Evolutionary conservation across 495 filamentous ascomycete species (phyloP), one percentile per base, ranked within the genome.

Genomic region (Rusavskia elegans): DNA sequence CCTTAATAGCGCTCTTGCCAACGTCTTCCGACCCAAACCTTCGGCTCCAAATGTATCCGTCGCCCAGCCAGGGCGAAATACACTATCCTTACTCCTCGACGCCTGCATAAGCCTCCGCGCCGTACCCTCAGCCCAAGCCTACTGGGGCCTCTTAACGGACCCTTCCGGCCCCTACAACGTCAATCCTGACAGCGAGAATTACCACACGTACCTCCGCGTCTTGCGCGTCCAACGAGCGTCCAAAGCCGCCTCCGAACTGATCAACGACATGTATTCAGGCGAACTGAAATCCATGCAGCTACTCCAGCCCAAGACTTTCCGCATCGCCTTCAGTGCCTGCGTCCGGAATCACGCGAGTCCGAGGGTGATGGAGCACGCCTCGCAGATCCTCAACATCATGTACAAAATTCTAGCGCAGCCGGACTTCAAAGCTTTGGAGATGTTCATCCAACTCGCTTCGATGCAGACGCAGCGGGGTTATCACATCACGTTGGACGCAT

Each of bases 111-210:
- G 70, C 16, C 71, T 79, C 19, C 61, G 70, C 17, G 66, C 68
- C 35, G 72, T 71, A 9, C 63, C 71, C 17, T 57, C 68, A 0
- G 81, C 78, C 13, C 62, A 66, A 27, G 67, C 69, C 14, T 95
- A 96, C 67, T 95, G 87, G 88, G 63, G 80, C 9, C 59, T 81
- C 11, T 67, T 96, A 54, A 87, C 83, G 0, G 52, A 62, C 20
- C 52, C 57, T 1, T 53, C 62, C 6, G 58, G 61, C 1, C 30
- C 61, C 3, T 66, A 77, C 59, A 62, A 59, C 21, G 63, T 95
- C 52, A 55, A 67, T 3, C 89, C 89, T 5, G 92, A 97, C 63
- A 49, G 66, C 10, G 68, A 77, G 21, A 85, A 85, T 58, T 82
- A 76, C 65, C 67, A 80, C 58, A 62, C 66, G 48, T 83, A 82